A percentile compares a stretch with the other conserved stretches of the same genome.
Evolutionary conservation across 2,329 filamentous ascomycete genomes (phyloP).

Genomic region (Colletotrichum viniferum): DNA sequence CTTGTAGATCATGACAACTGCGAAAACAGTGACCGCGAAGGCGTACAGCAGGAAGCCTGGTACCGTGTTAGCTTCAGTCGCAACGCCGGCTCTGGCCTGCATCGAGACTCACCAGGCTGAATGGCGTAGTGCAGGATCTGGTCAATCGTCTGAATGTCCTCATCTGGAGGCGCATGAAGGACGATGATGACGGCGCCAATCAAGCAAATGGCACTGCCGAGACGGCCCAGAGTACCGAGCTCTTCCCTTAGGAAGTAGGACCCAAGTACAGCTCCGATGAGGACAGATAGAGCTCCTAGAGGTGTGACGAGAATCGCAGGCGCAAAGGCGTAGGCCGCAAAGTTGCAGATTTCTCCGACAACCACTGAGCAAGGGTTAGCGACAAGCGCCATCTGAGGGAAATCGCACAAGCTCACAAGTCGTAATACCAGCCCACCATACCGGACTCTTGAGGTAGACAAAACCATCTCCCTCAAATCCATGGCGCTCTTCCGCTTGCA

Average conservation of each 20-base stretch:
- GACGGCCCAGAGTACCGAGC: constrained; percentile 86
- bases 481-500: constrained; percentile 87
- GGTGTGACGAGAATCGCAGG: constrained; percentile 98
- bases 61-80: not conserved
- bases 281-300: constrained; percentile 87
- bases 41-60: constrained; percentile 91
- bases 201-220: constrained; percentile 94
- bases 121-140: constrained; percentile 90
- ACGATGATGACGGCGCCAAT: constrained; percentile 98
- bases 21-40: constrained; percentile 78
- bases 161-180: constrained; percentile 92
- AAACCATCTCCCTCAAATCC: constrained; percentile 98
- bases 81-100: not conserved
- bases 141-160: constrained; percentile 89
- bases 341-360: constrained; percentile 93
- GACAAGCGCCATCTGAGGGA: not conserved
- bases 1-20: constrained; percentile 94
- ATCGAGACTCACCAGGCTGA: constrained; percentile 72
- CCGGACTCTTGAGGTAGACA: constrained; percentile 89
- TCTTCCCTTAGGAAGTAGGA: constrained; percentile 94
- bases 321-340: constrained; percentile 96
- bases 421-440: constrained; percentile 95
- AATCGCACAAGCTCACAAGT: constrained; percentile 69
- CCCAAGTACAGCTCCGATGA: constrained; percentile 93
- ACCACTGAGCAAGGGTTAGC: constrained; percentile 65